phyloP scores from a whole-genome alignment of 2,329 filamentous ascomycete genomes.

The Cercospora brassicicola region DNA sequence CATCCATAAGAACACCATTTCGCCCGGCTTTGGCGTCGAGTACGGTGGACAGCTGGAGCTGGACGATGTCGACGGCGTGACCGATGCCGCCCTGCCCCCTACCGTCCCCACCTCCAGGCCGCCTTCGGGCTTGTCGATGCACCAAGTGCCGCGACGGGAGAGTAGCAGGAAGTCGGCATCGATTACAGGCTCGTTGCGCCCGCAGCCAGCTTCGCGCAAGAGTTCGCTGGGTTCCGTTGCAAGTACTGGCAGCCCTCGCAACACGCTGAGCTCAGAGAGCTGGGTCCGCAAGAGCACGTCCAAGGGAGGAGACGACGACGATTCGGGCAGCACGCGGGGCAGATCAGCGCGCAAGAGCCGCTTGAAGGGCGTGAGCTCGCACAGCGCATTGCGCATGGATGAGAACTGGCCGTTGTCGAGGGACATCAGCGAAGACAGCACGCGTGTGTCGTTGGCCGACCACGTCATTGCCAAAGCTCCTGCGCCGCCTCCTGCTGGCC shows the following conservation, averaged over 20 bases:
- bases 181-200: constrained; percentile 15
- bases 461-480: constrained; percentile 32
- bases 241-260: constrained; percentile 38
- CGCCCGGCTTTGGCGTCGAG: constrained; percentile 64
- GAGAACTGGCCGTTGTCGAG: neutral
- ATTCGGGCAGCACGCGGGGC: constrained; percentile 26
- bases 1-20: constrained; percentile 20
- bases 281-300: constrained; percentile 33
- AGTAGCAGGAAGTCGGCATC: constrained; percentile 10
- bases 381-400: constrained; percentile 28
- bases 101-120: constrained; percentile 70
- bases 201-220: constrained; percentile 21
- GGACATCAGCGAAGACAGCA: constrained; percentile 8
- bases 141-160: constrained; percentile 45
- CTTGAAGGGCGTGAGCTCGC: constrained; percentile 29
- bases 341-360: constrained; percentile 24
- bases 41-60: constrained; percentile 57
- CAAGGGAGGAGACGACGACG: constrained; percentile 23
- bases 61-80: constrained; percentile 28
- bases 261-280: constrained; percentile 38
- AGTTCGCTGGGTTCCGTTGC: constrained; percentile 23
- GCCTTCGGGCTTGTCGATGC: constrained; percentile 72
- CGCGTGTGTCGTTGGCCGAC: constrained; percentile 27
- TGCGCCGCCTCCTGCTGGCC: constrained; percentile 45
- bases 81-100: constrained; percentile 32